Base-by-base conservation (phyloP, 768 basidiomycete species). In the Tephrocybe sp. region DNA sequence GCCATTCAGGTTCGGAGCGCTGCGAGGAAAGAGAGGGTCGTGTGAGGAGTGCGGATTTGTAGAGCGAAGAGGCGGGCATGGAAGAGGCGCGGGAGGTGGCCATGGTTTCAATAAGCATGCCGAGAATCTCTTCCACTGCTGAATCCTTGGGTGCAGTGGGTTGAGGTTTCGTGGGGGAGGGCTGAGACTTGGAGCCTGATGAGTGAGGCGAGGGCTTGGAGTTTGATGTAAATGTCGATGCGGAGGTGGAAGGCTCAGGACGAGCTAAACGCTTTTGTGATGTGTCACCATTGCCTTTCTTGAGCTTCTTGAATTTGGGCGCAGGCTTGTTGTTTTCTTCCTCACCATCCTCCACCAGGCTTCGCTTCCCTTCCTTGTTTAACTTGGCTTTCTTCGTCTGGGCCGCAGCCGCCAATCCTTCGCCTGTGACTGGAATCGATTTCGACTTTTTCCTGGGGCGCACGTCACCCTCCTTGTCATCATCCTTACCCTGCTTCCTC, bases 71-170 rank as follows among this genome's bases (percentile, higher is more conserved):
- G 1, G 77, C 71, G 17, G 86, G 74, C 34, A n/a, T 36, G 34
- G 9, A 36, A 0, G 85, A 85, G 17, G 86, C 85, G 18, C 88
- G 81, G 3, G 86, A 84, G n/a, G 79, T 77, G 11, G 85, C 87
- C 65, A 90, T 74, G 32, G 77, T 76, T 69, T 88, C 85, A 56
- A 89, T 79, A 1, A 89, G 67, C 78, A 88, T 77, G 2, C 87
- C 87, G 44, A 75, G 76, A 20, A 86, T 63, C 57, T 84, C 82
- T 1, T 53, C 53, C 12, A 46, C 53, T 18, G 53, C 52, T 26
- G 56, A 36, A 15, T 57, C 33, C 8, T 21, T 45, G 20, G 23
- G 21, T 34, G 10, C 15, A 18, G 20, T 33, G 9, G 46, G 14
- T 40, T 44, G 32, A 23, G 44, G 36, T 49, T 45, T 53, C 15